Evolutionary conservation across 1,284 basidiomycete species (phyloP), one percentile per base, ranked within the genome.

Genomic region (Marasmius tenuissimus): DNA sequence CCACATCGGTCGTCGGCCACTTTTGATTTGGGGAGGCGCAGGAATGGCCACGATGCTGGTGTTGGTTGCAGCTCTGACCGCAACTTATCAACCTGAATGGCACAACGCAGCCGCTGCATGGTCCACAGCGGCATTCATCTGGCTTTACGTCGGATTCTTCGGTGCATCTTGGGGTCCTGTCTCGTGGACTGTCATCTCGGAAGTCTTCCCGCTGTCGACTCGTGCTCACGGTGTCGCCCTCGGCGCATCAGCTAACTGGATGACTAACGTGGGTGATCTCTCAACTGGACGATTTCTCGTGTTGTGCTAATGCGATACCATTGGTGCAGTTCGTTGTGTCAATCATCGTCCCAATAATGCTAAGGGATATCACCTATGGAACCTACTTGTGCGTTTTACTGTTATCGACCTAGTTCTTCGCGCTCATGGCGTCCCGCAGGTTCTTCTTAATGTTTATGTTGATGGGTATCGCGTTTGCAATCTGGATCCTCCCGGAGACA

Each of bases 41-140:
- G 68, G 68, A 18, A 75, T 76, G 71, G 64, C 75, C 27, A 10
- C 72, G 6, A 66, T 68, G 52, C 68, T 72, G 57, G 68, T 70
- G 55, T 51, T 73, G 35, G 57, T 72, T 12, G 68, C 72, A 6
- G 71, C 68, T 5, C 65, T 74, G 8, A 69, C 71, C 1, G 74
- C 70, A 1, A 65, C 63, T 12, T 75, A 71, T 63, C 61, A 68
- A 49, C 65, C 65, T 3, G 69, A 63, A 4, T 70, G 71, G 61
- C 64, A 61, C 3, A 64, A 69, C 38, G 62, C 67, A 54, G 63
- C 62, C 0, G 67, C 71, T 33, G 74, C 69, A 0, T 68, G 71
- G 59, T 69, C 73, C 2, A 68, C 73, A 37, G 70, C 76, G 48
- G 72, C 72, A 3, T 75, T 77, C 64, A 71, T 79, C 38, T 78